Evolutionary conservation across 345 rosid species (phyloP).

Genomic region (Moringa oleifera): DNA sequence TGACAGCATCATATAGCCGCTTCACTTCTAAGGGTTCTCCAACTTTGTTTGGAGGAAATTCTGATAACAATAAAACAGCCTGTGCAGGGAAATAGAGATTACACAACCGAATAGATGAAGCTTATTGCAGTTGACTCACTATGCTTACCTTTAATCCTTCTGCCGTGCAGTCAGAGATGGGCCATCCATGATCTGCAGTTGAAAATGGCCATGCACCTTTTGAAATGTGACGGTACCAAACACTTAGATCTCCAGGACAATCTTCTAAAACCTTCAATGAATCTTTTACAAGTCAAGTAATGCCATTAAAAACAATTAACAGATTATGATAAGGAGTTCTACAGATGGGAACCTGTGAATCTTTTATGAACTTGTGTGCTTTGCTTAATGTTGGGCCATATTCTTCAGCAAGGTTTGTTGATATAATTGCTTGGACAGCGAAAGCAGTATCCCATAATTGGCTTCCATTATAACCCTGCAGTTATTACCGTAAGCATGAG

Average conservation of each 20-base stretch:
- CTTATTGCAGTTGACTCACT: neutral
- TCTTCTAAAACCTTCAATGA: conserved; percentile 47
- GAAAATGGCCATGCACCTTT: conserved; percentile 81
- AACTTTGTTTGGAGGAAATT: conserved; percentile 40
- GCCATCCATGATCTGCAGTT: conserved; percentile 75
- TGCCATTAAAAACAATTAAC: neutral
- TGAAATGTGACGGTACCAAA: conserved; percentile 64
- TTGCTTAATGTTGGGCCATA: conserved; percentile 42
- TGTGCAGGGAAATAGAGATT: conserved; percentile 16
- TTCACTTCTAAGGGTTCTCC: conserved; percentile 45
- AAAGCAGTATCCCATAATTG: conserved; percentile 75
- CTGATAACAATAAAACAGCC: conserved; percentile 50
- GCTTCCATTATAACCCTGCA: conserved; percentile 74
- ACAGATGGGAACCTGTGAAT: conserved; percentile 43
- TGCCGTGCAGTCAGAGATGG: conserved; percentile 65
- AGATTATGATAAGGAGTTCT: conserved; percentile 4
- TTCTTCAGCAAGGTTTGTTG: conserved; percentile 51
- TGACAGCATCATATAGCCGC: conserved; percentile 58
- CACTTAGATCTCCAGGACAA: conserved; percentile 46
- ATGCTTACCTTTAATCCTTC: conserved; percentile 54
- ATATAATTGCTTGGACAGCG: conserved; percentile 53
- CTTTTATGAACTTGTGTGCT: conserved; percentile 43
- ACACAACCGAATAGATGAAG: neutral
- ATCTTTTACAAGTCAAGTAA: conserved; percentile 1
- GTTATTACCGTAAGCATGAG: neutral